Conservation (phyloP, 306 rosid genomes). For the Prosopis cineraria region DNA sequence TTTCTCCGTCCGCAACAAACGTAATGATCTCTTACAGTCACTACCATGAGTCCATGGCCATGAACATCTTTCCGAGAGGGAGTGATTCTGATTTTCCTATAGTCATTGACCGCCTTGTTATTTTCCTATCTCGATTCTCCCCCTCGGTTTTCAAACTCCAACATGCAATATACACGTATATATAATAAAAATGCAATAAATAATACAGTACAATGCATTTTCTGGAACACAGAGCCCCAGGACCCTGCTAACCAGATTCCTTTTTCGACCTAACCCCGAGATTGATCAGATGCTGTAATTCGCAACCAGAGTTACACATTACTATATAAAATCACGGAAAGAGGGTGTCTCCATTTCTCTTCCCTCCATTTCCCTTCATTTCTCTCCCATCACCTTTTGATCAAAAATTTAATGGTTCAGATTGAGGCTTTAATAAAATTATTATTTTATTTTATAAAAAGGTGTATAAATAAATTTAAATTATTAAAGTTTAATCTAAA, state of each 20-base stretch:
- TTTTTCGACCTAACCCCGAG: not conserved
- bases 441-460: too few species aligned
- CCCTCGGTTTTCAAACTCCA: not conserved
- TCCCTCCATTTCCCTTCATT: too few species aligned
- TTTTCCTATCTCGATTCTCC: not conserved
- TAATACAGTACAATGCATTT: not conserved
- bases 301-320: constrained; percentile 25
- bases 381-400: too few species aligned
- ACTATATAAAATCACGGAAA: constrained; percentile 67
- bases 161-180: not conserved
- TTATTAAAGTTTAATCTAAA: too few species aligned
- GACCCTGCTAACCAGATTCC: constrained; percentile 36
- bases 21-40: not conserved
- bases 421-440: too few species aligned
- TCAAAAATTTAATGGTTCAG: too few species aligned
- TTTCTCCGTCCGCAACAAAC: not conserved
- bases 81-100: not conserved
- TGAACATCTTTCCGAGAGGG: not conserved
- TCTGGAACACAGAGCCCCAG: constrained; percentile 34
- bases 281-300: constrained; percentile 17
- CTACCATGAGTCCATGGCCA: too few species aligned
- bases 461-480: too few species aligned
- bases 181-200: not conserved
- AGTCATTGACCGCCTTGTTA: not conserved
- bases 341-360: too few species aligned